phyloP scores from a whole-genome alignment of 192 early-diverging fungal genomes.

The Haplosporangium gracile region DNA sequence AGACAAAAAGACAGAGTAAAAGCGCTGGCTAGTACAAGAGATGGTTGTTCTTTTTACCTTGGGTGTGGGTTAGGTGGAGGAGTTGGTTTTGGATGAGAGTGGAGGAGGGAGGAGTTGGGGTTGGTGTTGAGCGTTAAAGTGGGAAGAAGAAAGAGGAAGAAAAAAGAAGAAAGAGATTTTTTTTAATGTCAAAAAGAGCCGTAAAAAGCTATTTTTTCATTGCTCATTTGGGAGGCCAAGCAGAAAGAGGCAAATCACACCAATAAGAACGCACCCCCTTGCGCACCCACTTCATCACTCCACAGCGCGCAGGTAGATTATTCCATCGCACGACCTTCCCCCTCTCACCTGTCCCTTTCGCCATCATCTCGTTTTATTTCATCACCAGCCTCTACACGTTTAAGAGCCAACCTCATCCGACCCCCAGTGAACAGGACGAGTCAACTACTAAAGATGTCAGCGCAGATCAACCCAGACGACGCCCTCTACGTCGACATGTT shows the following conservation, averaged over 20 bases:
- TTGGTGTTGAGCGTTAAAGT: neutral
- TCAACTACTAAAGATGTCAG: conserved; percentile 22
- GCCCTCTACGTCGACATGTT: conserved; percentile 63
- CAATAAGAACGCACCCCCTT: neutral
- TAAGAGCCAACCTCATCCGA: neutral
- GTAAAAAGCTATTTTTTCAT: neutral
- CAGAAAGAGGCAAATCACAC: neutral
- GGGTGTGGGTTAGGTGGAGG: neutral
- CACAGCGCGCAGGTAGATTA: neutral
- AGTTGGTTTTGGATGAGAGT: neutral
- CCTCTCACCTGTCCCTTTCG: neutral
- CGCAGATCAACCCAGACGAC: conserved; percentile 55
- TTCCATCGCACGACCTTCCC: neutral
- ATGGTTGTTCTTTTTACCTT: neutral
- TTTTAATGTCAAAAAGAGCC: neutral
- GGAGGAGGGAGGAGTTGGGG: neutral
- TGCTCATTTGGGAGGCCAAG: neutral
- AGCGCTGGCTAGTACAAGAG: too few relatives aligned
- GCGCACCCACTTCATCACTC: neutral
- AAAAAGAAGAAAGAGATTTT: neutral
- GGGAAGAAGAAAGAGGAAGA: neutral
- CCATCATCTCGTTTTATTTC: neutral
- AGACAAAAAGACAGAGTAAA: neutral
- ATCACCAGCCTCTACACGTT: conserved; percentile 1
- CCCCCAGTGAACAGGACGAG: neutral